A percentile compares a stretch with the other conserved stretches of the same genome.
These are phyloP conservation scores for Scheffersomyces cryptocercus DNA, from an alignment of 1,139 yeast genomes.

Conservation along the genomic window DNA sequence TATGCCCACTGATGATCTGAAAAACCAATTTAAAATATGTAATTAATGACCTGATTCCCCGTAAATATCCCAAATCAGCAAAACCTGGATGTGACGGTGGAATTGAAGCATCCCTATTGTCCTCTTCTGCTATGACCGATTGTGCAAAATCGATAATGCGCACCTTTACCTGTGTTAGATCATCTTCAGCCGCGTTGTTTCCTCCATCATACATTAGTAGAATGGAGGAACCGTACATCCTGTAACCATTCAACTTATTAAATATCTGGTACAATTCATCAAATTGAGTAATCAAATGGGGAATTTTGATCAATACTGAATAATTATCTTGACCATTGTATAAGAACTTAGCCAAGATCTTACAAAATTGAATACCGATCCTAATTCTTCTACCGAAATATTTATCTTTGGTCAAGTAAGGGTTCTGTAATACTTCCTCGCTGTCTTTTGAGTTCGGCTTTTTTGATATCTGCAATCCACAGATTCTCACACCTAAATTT, in stretches of 20 bases:
- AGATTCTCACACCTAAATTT: conserved; percentile 82
- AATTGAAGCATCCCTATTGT: conserved; percentile 20
- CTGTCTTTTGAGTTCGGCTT: conserved; percentile 16
- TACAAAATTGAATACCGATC: conserved; percentile 76
- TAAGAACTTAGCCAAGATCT: conserved; percentile 71
- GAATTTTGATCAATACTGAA: conserved; percentile 69
- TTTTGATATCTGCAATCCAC: conserved; percentile 73
- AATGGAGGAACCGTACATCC: conserved; percentile 90
- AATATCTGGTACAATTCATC: conserved; percentile 59
- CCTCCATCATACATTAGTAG: conserved; percentile 84
- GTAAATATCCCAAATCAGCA: conserved; percentile 81
- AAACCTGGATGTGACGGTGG: conserved; percentile 69
- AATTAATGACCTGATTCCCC: conserved; percentile 73
- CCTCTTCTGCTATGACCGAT: conserved; percentile 74
- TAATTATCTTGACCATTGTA: conserved; percentile 67
- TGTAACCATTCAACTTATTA: conserved; percentile 64
- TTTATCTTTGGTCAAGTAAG: conserved; percentile 74
- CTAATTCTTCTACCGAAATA: conserved; percentile 83
- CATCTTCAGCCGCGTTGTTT: conserved; percentile 14
- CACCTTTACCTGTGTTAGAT: conserved; percentile 42
- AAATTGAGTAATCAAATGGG: conserved; percentile 61
- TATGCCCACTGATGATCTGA: conserved; percentile 40
- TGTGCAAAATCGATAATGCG: conserved; percentile 95
- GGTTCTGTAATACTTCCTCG: conserved; percentile 5
- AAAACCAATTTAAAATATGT: conserved; percentile 61